Percentiles rank a stretch among this genome's conserved stretches.
Conservation (phyloP, 2,329 filamentous ascomycete species). For the Nigrospora oryzae region DNA sequence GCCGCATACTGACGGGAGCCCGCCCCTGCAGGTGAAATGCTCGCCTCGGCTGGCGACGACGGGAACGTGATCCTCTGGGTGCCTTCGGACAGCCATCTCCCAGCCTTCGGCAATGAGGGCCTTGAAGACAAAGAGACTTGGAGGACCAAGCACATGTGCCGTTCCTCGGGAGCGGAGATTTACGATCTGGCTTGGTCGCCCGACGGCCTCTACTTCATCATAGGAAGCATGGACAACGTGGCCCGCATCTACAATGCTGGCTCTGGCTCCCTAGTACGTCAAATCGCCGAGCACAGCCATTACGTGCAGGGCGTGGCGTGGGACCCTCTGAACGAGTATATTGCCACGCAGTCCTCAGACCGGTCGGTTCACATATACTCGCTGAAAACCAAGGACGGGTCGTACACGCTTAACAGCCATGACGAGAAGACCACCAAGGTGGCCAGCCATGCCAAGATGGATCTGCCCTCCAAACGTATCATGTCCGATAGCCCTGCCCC, state of each 20-base stretch:
- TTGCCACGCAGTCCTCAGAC: conserved; percentile 96
- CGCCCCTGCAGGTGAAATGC: conserved; percentile 62
- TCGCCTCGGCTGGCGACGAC: conserved; percentile 93
- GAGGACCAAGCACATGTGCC: conserved; percentile 96
- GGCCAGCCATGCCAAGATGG: conserved; percentile 70
- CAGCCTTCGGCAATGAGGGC: conserved; percentile 71
- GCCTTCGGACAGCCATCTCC: conserved; percentile 66
- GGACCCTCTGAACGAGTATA: conserved; percentile 97
- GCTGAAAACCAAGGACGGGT: conserved; percentile 90
- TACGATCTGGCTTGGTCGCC: conserved; percentile 99
- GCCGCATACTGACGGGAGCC: neutral
- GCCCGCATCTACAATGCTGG: conserved; percentile 93
- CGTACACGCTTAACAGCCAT: conserved; percentile 65
- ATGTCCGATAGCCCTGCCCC: conserved; percentile 90
- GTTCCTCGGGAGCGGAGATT: conserved; percentile 89
- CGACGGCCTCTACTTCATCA: conserved; percentile 94
- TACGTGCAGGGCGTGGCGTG: conserved; percentile 97
- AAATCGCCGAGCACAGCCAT: conserved; percentile 95
- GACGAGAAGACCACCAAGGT: conserved; percentile 68
- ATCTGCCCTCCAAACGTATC: conserved; percentile 83
- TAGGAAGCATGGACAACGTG: conserved; percentile 98
- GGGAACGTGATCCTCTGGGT: conserved; percentile 97
- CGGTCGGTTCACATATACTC: conserved; percentile 97
- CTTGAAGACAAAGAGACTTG: conserved; percentile 94
- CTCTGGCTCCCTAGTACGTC: conserved; percentile 70